Base-by-base conservation (phyloP, 2,329 filamentous ascomycete species). In the Zymoseptoria pseudotritici region DNA sequence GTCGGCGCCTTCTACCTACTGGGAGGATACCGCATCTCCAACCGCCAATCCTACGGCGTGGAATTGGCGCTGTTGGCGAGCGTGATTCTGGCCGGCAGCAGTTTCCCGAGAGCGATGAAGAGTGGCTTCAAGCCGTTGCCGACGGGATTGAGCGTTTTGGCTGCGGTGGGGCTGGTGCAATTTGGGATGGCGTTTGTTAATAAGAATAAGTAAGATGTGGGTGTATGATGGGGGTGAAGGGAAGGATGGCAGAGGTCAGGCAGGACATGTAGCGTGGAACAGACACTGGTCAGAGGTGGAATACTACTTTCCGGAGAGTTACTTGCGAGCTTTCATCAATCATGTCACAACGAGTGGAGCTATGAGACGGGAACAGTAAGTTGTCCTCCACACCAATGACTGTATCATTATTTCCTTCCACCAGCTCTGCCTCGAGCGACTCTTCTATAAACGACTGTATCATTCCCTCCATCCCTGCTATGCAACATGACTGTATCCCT, bases 51-150 rank as follows among this genome's bases (percentile, higher is more conserved):
- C 2, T 96, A 94, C 74, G 94, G 93, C 63, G 78, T 95, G 67
- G 94, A 97, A 76, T 79, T 96, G 51, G 90, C 88, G n/a, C 82
- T 99, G 9, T 80, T 97, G 51, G 94, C 94, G 4, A 96, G 90
- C 0, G 70, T 91, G n/a, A 78, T 97, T 24, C 82, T 99, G 42
- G 93, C 83, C 2, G 91, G 91, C 20, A 89, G 89, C 50, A 88
- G 90, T 1, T 87, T 97, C 61, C 94, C 94, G 11, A 83, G 94
- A 56, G 94, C 91, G 4, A 86, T 99, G 70, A 90, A 86, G 74
- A 83, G 86, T 50, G 81, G 83, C 68, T 66, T 66, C 36, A 99
- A 97, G 82, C 89, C 90, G 0, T 83, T 99, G 56, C 93, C 94
- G 0, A 81, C 89, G 58, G 84, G 87, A 10, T 78, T 99, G 71